Conservation (phyloP, 306 rosid genomes). For the Vigna hirtella region DNA sequence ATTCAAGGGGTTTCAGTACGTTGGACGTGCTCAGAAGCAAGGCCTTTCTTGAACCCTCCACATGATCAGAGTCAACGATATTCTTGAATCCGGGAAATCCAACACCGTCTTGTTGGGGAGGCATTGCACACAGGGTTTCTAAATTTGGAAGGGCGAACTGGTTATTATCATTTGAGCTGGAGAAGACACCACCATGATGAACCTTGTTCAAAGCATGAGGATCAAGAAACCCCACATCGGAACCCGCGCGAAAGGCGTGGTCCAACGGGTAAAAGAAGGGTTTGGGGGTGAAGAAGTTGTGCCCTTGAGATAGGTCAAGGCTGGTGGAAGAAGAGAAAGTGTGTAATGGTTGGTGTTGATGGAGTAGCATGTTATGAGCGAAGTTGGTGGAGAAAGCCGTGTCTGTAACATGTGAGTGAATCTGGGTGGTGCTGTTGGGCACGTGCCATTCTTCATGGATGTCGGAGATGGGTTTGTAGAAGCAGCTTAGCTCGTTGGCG, state of each 20-base stretch:
- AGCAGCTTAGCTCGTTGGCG: slow-evolving; percentile 27
- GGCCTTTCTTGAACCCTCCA: slow-evolving; percentile 53
- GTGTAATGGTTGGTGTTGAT: slow-evolving; percentile 9
- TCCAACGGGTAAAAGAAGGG: slow-evolving; percentile 49
- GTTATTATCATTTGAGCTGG: slow-evolving; percentile 25
- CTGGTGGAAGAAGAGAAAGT: slow-evolving; percentile 47
- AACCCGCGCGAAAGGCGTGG: slow-evolving; percentile 48
- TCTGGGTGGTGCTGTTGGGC: not conserved
- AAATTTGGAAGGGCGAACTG: slow-evolving; percentile 46
- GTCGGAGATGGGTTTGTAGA: slow-evolving; percentile 68
- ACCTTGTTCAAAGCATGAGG: slow-evolving; percentile 45
- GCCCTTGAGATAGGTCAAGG: slow-evolving; percentile 68
- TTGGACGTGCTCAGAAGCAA: slow-evolving; percentile 62
- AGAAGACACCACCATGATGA: slow-evolving; percentile 11
- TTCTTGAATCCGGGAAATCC: slow-evolving; percentile 56
- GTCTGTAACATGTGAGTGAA: slow-evolving; percentile 13
- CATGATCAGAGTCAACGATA: slow-evolving; percentile 23
- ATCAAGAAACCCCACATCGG: slow-evolving; percentile 59
- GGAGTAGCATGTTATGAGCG: not conserved
- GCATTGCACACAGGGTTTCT: not conserved
- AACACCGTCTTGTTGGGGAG: slow-evolving; percentile 34
- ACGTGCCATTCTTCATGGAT: slow-evolving; percentile 74
- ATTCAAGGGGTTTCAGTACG: slow-evolving; percentile 69
- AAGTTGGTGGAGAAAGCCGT: slow-evolving; percentile 59
- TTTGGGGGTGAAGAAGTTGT: slow-evolving; percentile 58